A percentile compares a stretch with the other conserved stretches of the same genome.
These are phyloP conservation scores for Russula olivacea DNA, from an alignment of 768 basidiomycete species.

Conservation along the genomic window DNA sequence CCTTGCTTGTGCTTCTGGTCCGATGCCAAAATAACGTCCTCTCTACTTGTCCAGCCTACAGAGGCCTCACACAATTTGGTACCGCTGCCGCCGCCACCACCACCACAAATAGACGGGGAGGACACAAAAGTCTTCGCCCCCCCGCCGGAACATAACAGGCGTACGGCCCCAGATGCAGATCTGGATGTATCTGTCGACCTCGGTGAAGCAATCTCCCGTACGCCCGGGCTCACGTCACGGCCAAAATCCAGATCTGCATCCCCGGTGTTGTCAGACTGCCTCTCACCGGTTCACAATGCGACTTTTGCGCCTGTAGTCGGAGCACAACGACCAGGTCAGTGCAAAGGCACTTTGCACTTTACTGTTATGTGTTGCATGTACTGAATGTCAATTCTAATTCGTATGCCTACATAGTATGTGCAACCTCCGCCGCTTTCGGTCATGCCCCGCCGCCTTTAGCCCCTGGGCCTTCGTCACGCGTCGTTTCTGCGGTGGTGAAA, in stretches of 20 bases:
- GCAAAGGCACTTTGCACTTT: no score
- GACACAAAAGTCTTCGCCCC: not conserved
- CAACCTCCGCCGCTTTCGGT: not conserved
- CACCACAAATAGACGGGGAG: not conserved
- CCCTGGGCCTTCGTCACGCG: not conserved
- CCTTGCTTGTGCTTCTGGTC: not conserved
- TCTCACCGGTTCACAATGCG: not conserved
- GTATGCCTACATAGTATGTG: no score
- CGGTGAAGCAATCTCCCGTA: constrained; percentile 9
- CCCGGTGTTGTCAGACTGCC: not conserved
- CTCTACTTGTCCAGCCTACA: not conserved
- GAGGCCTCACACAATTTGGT: not conserved
- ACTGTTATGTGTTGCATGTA: no score
- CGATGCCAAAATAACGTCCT: not conserved
- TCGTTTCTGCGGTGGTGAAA: constrained; percentile 16
- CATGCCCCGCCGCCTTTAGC: not conserved
- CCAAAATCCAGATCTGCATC: not conserved
- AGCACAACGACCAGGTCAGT: constrained; percentile 3
- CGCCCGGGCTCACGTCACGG: not conserved
- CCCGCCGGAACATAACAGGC: not conserved
- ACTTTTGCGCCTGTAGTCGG: not conserved
- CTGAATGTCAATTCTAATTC: not conserved
- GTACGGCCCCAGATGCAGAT: not conserved
- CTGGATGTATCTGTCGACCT: constrained; percentile 14
- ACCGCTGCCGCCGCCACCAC: not conserved